Conservation (phyloP, 2,329 filamentous ascomycete genomes). For the Stagonosporopsis cucurbitacearum region DNA sequence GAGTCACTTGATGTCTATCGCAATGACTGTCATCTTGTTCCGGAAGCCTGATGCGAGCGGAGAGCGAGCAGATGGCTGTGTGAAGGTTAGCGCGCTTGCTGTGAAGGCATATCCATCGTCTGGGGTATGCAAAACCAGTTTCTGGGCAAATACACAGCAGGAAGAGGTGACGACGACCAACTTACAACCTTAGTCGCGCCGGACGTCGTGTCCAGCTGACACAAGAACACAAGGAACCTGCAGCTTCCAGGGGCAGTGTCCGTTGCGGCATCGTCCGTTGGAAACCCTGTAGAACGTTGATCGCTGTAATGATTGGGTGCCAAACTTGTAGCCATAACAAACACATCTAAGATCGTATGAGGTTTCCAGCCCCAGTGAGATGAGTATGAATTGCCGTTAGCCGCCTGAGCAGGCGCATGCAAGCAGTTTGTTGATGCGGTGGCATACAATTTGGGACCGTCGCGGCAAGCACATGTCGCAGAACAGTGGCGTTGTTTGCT, state of each 20-base stretch:
- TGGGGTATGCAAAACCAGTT: slow-evolving; percentile 17
- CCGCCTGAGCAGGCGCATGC: slow-evolving; percentile 17
- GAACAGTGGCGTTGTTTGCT: slow-evolving; percentile 44
- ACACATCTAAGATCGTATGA: slow-evolving; percentile 25
- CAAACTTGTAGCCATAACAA: slow-evolving; percentile 23
- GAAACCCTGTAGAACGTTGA: slow-evolving; percentile 4
- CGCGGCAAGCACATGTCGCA: slow-evolving; percentile 41
- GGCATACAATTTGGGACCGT: slow-evolving; percentile 34
- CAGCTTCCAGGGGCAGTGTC: slow-evolving; percentile 37
- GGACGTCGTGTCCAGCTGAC: slow-evolving; percentile 42
- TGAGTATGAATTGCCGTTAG: slow-evolving; percentile 21
- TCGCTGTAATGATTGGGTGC: slow-evolving; percentile 29
- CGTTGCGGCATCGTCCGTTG: background rate
- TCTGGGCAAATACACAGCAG: slow-evolving; percentile 20
- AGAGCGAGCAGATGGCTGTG: background rate
- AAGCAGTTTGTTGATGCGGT: slow-evolving; percentile 20
- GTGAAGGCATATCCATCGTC: slow-evolving; percentile 13
- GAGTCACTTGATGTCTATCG: slow-evolving; percentile 6
- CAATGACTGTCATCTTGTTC: slow-evolving; percentile 1
- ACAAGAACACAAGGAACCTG: slow-evolving; percentile 43
- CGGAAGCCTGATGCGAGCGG: slow-evolving; percentile 6
- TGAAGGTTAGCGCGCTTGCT: slow-evolving; percentile 16
- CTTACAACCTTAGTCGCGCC: slow-evolving; percentile 27
- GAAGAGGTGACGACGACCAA: slow-evolving; percentile 34
- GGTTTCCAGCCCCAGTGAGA: slow-evolving; percentile 13